phyloP scores from a whole-genome alignment of 2,329 filamentous ascomycete genomes.

The Sporothrix pallida region DNA sequence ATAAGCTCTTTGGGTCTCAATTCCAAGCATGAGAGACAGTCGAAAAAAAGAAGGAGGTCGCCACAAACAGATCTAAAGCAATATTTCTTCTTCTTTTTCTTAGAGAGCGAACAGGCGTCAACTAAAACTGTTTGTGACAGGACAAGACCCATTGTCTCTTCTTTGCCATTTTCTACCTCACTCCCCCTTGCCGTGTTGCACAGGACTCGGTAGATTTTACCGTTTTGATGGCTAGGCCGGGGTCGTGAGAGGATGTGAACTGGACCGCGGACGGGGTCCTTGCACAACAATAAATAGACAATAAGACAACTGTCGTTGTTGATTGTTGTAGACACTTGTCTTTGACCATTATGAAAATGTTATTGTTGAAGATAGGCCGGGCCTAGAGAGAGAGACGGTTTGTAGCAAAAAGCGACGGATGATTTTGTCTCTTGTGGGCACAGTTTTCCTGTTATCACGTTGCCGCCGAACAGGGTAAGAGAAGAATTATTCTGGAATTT shows the following conservation, averaged over 20 bases:
- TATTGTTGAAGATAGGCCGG: neutral
- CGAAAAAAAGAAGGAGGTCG: neutral
- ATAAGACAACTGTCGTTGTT: neutral
- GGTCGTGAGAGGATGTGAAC: neutral
- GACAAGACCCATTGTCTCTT: neutral
- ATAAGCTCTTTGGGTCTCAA: no score
- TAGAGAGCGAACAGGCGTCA: neutral
- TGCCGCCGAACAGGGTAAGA: neutral
- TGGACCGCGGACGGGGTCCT: neutral
- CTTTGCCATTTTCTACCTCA: neutral
- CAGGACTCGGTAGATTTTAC: slow-evolving; percentile 30
- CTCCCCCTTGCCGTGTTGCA: neutral
- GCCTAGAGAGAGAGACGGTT: neutral
- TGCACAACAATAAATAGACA: neutral
- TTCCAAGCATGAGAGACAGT: neutral
- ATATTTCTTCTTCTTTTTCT: neutral
- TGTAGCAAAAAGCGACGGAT: neutral
- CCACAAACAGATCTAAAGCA: slow-evolving; percentile 6
- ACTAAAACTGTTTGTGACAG: neutral
- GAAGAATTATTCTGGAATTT: neutral
- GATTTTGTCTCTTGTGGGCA: neutral
- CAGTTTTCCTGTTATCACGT: neutral
- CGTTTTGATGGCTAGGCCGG: neutral
- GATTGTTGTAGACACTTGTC: neutral
- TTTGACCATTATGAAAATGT: neutral